phyloP scores from a whole-genome alignment of 2,329 filamentous ascomycete genomes.

The Sarocladium kiliense region DNA sequence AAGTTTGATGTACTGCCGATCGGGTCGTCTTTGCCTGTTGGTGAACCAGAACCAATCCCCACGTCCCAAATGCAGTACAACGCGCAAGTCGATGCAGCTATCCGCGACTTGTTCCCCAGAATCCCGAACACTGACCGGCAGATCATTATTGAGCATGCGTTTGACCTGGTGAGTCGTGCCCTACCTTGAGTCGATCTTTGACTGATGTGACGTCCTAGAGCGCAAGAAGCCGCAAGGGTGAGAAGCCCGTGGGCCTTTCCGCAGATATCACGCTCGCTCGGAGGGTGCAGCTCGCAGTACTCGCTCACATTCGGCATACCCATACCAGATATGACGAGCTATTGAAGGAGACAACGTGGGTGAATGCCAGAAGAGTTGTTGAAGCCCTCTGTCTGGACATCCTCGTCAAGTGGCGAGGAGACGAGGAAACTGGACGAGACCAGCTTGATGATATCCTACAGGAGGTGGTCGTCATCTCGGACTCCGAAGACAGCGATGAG shows the following conservation, averaged over 20 bases:
- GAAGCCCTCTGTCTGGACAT: slow-evolving; percentile 57
- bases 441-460: slow-evolving; percentile 62
- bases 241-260: slow-evolving; percentile 54
- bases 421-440: slow-evolving; percentile 63
- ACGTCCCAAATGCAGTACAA: slow-evolving; percentile 55
- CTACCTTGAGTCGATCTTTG: neutral
- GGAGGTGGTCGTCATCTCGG: slow-evolving; percentile 63
- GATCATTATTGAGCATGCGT: slow-evolving; percentile 57
- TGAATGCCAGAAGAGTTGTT: slow-evolving; percentile 56
- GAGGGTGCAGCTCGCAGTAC: slow-evolving; percentile 58
- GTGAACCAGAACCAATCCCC: slow-evolving; percentile 53
- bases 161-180: slow-evolving; percentile 46
- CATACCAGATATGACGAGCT: slow-evolving; percentile 62
- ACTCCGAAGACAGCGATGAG: slow-evolving; percentile 44
- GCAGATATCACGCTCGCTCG: slow-evolving; percentile 51
- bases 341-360: slow-evolving; percentile 52
- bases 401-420: slow-evolving; percentile 67
- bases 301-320: slow-evolving; percentile 62
- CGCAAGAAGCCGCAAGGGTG: slow-evolving; percentile 34
- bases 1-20: slow-evolving; percentile 21
- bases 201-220: slow-evolving; percentile 31
- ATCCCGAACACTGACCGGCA: slow-evolving; percentile 61
- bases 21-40: slow-evolving; percentile 17
- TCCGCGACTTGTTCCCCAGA: slow-evolving; percentile 59
- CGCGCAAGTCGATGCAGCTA: slow-evolving; percentile 54